These are phyloP conservation scores for Cercophora sp. DNA, from an alignment of 495 filamentous ascomycete species.

Conservation along the genomic window DNA sequence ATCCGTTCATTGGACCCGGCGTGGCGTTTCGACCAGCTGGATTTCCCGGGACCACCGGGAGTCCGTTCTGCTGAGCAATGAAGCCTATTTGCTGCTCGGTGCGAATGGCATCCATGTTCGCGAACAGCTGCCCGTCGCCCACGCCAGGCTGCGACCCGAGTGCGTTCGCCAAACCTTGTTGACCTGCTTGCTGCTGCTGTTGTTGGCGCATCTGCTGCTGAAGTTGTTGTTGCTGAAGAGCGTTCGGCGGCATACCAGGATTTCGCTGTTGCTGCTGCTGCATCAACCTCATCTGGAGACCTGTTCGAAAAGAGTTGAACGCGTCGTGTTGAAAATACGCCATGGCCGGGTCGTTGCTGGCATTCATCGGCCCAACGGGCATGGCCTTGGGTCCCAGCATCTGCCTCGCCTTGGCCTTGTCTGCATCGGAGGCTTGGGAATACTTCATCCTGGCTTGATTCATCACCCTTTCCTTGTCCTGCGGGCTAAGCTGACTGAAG, in stretches of 20 bases:
- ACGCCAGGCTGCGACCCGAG: constrained; percentile 30
- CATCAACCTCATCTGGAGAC: constrained; percentile 13
- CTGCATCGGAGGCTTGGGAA: too few species aligned
- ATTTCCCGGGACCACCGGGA: constrained; percentile 49
- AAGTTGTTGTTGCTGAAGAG: constrained; percentile 28
- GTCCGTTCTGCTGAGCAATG: constrained; percentile 45
- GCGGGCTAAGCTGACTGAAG: too few species aligned
- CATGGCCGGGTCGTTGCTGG: constrained; percentile 39
- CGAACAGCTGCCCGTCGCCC: constrained; percentile 36
- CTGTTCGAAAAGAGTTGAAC: constrained; percentile 20
- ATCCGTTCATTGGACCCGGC: constrained; percentile 36
- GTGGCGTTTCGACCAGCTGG: constrained; percentile 39
- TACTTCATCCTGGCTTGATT: too few species aligned
- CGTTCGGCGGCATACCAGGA: constrained; percentile 21
- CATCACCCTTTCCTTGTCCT: too few species aligned
- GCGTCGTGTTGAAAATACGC: constrained; percentile 41
- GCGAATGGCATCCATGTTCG: constrained; percentile 47
- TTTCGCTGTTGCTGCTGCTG: constrained; percentile 27
- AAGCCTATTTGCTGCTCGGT: constrained; percentile 45
- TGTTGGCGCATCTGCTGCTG: too few species aligned
- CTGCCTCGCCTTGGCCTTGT: constrained; percentile 30
- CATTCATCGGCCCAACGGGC: too few species aligned
- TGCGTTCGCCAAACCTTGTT: constrained; percentile 33
- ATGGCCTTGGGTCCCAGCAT: too few species aligned
- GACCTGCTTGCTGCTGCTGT: too few species aligned